A percentile compares a stretch with the other conserved stretches of the same genome.
phyloP scores from a whole-genome alignment of 2,329 filamentous ascomycete genomes.

The Byssoonygena ceratinophila region DNA sequence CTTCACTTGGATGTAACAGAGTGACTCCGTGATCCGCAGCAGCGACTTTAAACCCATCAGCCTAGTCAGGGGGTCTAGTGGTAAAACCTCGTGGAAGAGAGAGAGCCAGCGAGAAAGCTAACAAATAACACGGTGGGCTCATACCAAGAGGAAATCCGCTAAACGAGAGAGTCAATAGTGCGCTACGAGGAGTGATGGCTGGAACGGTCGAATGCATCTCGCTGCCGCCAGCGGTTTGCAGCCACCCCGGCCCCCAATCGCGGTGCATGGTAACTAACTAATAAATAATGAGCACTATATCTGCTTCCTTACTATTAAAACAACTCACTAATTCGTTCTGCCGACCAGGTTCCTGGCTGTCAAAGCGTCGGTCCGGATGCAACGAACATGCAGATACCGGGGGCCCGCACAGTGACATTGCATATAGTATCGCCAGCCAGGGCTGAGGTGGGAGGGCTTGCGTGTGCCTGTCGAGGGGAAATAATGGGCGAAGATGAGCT shows the following conservation, averaged over 20 bases:
- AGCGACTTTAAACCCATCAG: background rate
- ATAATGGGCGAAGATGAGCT: too few relatives aligned
- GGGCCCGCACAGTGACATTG: background rate
- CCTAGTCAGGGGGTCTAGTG: constrained; percentile 1
- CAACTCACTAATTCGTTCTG: too few relatives aligned
- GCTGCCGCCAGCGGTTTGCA: background rate
- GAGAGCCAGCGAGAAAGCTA: too few relatives aligned
- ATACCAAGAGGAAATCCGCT: too few relatives aligned
- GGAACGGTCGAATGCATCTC: constrained; percentile 3
- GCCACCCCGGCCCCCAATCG: background rate
- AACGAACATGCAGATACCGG: background rate
- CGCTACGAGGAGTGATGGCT: background rate
- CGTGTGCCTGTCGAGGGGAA: background rate
- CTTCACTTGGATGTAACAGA: constrained; percentile 22
- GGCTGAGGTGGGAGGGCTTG: background rate
- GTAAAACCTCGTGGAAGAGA: background rate
- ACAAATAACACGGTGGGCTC: too few relatives aligned
- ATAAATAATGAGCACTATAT: too few relatives aligned
- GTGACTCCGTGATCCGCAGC: constrained; percentile 7
- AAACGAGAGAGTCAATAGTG: constrained; percentile 9
- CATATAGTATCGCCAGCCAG: background rate
- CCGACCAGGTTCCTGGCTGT: background rate
- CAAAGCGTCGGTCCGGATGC: background rate
- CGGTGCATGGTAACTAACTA: background rate
- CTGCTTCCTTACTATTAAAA: too few relatives aligned